Conservation (phyloP, 495 filamentous ascomycete species). For the Corynascus novoguineensis region DNA sequence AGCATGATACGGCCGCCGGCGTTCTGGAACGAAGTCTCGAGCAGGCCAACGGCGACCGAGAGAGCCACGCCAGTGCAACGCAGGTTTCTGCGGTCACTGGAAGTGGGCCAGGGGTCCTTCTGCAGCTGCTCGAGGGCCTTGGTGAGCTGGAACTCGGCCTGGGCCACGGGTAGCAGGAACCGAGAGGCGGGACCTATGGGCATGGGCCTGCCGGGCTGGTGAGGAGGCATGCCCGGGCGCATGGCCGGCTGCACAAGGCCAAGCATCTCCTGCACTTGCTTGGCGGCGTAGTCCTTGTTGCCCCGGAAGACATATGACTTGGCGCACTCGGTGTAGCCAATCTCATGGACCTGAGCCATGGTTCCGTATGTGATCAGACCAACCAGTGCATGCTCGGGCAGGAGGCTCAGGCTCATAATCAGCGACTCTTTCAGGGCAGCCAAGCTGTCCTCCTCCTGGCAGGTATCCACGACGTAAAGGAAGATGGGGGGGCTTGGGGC, state of each 20-base stretch:
- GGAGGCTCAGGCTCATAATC: constrained; percentile 91
- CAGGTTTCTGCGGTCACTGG: constrained; percentile 85
- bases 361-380: constrained; percentile 95
- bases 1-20: constrained; percentile 94
- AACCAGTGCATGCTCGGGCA: constrained; percentile 90
- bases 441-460: constrained; percentile 96
- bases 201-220: constrained; percentile 61
- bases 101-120: constrained; percentile 96
- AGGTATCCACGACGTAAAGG: constrained; percentile 96
- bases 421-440: constrained; percentile 93
- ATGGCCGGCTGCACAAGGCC: constrained; percentile 64
- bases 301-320: constrained; percentile 99
- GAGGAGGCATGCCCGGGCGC: constrained; percentile 69
- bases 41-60: constrained; percentile 85
- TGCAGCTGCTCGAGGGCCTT: constrained; percentile 95
- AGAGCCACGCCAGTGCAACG: constrained; percentile 95
- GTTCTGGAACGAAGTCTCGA: constrained; percentile 94
- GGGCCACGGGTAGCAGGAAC: constrained; percentile 90
- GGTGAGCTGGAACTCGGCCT: constrained; percentile 97
- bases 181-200: constrained; percentile 77
- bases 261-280: constrained; percentile 98
- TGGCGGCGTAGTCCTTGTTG: constrained; percentile 93
- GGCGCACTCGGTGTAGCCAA: constrained; percentile 95
- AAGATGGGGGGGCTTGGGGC: constrained; percentile 95
- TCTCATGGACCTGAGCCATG: constrained; percentile 98